Evolutionary conservation across 192 early-diverging fungal genomes (phyloP).

Genomic region (Backusella mclennaniae): DNA sequence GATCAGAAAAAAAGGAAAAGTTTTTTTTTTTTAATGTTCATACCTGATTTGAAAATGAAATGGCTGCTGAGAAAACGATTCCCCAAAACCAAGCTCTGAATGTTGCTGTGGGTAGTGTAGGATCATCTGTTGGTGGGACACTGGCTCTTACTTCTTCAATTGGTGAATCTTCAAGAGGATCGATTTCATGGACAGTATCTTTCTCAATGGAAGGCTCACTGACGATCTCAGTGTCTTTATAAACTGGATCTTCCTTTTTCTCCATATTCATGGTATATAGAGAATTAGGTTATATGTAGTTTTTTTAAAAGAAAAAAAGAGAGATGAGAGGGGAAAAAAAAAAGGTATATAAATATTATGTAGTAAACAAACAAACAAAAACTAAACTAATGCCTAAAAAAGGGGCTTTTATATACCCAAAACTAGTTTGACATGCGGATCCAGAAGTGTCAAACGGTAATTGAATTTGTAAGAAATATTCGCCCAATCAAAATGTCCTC

Average conservation of each 20-base stretch:
- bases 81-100: constrained; percentile 74
- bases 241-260: background rate
- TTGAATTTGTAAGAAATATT: background rate
- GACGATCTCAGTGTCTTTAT: background rate
- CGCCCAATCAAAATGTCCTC: background rate
- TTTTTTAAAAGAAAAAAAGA: background rate
- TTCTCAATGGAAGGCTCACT: background rate
- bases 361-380: background rate
- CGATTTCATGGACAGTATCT: background rate
- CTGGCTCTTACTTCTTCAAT: constrained; percentile 71
- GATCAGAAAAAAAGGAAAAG: background rate
- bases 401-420: background rate
- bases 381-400: background rate
- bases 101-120: constrained; percentile 63
- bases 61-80: constrained; percentile 57
- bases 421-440: background rate
- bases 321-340: background rate
- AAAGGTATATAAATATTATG: background rate
- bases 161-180: constrained; percentile 49
- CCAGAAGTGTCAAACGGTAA: background rate
- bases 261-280: background rate
- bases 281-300: background rate
- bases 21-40: background rate
- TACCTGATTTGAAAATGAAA: constrained; percentile 68
- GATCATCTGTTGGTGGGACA: constrained; percentile 71